Evolutionary conservation across 441 rosid species (phyloP).

Genomic region (Mallotus japonicus): DNA sequence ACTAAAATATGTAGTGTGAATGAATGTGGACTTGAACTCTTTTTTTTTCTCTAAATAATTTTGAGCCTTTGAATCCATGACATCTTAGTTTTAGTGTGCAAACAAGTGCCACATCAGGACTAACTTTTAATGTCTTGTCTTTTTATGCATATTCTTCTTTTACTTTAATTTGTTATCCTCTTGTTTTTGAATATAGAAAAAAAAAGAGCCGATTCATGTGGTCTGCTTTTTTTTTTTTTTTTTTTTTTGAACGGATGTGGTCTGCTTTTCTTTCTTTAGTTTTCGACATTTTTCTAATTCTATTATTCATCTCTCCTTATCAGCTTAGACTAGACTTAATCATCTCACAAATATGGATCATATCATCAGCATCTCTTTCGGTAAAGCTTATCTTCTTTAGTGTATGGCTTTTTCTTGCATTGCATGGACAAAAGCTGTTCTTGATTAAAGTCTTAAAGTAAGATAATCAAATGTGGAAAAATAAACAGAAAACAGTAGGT

Average conservation of each 20-base stretch:
- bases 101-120: conserved; percentile 10
- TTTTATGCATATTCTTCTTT: not conserved
- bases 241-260: too few species aligned
- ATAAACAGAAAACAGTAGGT: not conserved
- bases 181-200: not conserved
- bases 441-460: not conserved
- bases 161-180: not conserved
- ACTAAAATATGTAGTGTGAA: not conserved
- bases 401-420: not conserved
- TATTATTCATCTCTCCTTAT: conserved; percentile 11
- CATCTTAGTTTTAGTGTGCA: not conserved
- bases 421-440: not conserved
- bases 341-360: not conserved
- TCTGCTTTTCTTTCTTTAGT: not conserved
- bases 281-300: not conserved
- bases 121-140: conserved; percentile 12
- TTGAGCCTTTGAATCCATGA: not conserved
- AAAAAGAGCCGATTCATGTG: not conserved
- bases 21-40: not conserved
- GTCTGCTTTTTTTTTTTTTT: not conserved
- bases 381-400: not conserved
- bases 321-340: not conserved
- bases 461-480: not conserved
- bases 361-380: conserved; percentile 1
- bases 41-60: not conserved